Base-by-base conservation (phyloP, 179 eudicot genomes). In the Beta lomatogona region DNA sequence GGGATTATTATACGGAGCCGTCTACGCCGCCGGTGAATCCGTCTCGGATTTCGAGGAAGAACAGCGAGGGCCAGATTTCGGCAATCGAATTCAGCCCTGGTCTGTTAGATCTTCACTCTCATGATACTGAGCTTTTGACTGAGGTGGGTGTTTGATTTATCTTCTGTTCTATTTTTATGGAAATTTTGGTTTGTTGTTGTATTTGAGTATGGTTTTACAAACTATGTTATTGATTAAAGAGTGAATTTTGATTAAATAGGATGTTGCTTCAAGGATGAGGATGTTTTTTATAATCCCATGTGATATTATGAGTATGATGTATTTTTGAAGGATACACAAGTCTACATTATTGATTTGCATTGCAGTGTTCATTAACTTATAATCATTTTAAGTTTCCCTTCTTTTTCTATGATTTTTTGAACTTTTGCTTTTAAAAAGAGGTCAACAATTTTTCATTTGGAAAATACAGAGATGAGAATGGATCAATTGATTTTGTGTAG, bases 71-170 rank as follows among this genome's bases (percentile, higher is more conserved):
- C 11, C 87, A 84, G 77, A 87, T 89, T 50, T 90, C 90, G 4
- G 88, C 92, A 0, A 89, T 76, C 78, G 93, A 89, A 81, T 89
- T 85, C 76, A 92, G 99, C 82, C 98, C 99, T 28, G 99, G 99
- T 58, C 86, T 96, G 4, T 83, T 96, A 75, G 99, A 96, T 94
- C 94, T 96, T 79, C 96, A 92, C 81, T 90, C 99, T 12, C 89
- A 91, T 66, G 97, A 92, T 79, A 92, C 97, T 4, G 99, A 96
- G 82, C 93, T 96, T 79, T 86, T 96, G 13, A 77, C 99, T 4
- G 99, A 96, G 93, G 99, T 92, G 44, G 52, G 82, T 71, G 60
- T 61, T 13, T 65, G 36, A 31, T 70, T 67, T 4, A 63, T 80
- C 25, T 70, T 21, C 73, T n/a, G 19, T 22, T 71, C 50, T 22